phyloP scores from a whole-genome alignment of 2,329 filamentous ascomycete species.

The Didymella sp. region DNA sequence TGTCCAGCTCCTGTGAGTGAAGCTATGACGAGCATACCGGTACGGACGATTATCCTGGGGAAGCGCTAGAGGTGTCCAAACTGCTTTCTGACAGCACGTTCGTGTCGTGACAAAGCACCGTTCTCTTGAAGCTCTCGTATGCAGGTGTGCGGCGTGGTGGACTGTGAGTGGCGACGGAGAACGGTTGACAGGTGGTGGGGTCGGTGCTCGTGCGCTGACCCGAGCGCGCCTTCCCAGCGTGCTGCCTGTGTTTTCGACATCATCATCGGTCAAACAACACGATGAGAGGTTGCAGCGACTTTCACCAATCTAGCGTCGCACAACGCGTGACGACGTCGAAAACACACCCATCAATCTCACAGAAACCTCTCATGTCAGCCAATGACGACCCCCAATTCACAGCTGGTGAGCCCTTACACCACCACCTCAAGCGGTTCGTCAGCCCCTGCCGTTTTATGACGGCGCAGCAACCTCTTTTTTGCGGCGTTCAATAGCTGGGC shows the following conservation, averaged over 20 bases:
- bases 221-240: conserved; percentile 22
- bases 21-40: conserved; percentile 28
- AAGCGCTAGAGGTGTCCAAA: background rate
- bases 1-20: conserved; percentile 37
- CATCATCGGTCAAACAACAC: conserved; percentile 29
- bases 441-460: conserved; percentile 10
- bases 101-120: background rate
- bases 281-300: conserved; percentile 23
- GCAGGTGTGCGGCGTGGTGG: conserved; percentile 3
- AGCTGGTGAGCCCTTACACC: conserved; percentile 19
- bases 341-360: conserved; percentile 16
- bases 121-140: background rate
- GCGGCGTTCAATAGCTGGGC: conserved; percentile 16
- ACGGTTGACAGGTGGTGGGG: conserved; percentile 15
- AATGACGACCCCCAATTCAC: conserved; percentile 17
- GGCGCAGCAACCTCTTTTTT: conserved; percentile 10
- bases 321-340: conserved; percentile 28
- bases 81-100: background rate
- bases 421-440: conserved; percentile 7
- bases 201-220: conserved; percentile 24
- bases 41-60: background rate
- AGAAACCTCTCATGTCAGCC: conserved; percentile 11
- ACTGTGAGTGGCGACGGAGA: conserved; percentile 13
- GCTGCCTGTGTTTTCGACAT: conserved; percentile 16
- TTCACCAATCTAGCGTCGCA: conserved; percentile 21